phyloP scores from a whole-genome alignment of 805 yeast genomes.

The Metschnikowia kunwiensis region DNA sequence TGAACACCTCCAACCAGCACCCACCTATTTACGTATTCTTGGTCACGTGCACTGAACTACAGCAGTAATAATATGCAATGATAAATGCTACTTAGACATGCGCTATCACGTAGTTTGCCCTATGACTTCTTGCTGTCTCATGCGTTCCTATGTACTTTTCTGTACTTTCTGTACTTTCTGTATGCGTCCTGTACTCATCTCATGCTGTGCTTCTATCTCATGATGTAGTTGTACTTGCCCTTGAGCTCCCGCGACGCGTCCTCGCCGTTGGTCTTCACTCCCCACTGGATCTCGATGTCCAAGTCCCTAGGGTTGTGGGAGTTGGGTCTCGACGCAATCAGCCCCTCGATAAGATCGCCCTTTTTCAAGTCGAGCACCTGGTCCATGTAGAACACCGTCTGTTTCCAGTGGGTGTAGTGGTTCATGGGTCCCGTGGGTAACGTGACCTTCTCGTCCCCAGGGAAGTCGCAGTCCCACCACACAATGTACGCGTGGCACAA shows the following conservation, averaged over 20 bases:
- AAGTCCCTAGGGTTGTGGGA: constrained; percentile 79
- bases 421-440: constrained; percentile 96
- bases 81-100: too few species aligned
- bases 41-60: too few species aligned
- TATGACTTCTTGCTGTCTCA: too few species aligned
- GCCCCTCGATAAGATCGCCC: constrained; percentile 75
- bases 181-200: too few species aligned
- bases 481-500: constrained; percentile 83
- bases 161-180: too few species aligned
- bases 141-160: too few species aligned
- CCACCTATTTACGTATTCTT: too few species aligned
- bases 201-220: constrained; percentile 67
- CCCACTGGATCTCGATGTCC: constrained; percentile 73
- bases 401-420: constrained; percentile 98
- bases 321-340: constrained; percentile 74
- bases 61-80: too few species aligned
- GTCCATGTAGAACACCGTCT: constrained; percentile 86
- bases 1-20: too few species aligned
- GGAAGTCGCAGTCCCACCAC: constrained; percentile 95
- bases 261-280: constrained; percentile 40
- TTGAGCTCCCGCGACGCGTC: constrained; percentile 50
- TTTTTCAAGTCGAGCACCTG: constrained; percentile 72
- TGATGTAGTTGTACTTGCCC: constrained; percentile 64
- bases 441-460: constrained; percentile 59
- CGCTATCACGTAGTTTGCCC: too few species aligned